These are phyloP conservation scores for Beauveria scarabaeidicola DNA, from an alignment of 2,329 filamentous ascomycete species.

Conservation along the genomic window DNA sequence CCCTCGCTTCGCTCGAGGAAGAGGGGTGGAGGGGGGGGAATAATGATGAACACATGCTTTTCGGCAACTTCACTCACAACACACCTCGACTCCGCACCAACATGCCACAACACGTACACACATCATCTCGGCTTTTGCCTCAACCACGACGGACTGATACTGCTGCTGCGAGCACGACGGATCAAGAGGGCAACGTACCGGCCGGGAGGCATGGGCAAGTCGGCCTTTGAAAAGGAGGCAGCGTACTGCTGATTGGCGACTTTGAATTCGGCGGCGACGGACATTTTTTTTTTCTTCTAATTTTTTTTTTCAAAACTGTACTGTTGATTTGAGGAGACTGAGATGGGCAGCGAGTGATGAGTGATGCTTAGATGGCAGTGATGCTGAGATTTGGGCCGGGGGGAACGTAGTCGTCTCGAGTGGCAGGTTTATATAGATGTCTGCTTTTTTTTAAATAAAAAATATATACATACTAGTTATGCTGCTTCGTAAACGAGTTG, in stretches of 20 bases:
- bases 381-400: too few relatives aligned
- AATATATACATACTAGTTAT: too few relatives aligned
- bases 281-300: background rate
- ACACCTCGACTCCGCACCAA: too few relatives aligned
- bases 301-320: background rate
- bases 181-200: constrained; percentile 31
- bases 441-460: too few relatives aligned
- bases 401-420: too few relatives aligned
- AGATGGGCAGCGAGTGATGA: too few relatives aligned
- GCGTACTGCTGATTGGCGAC: constrained; percentile 43
- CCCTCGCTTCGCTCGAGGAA: background rate
- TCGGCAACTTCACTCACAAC: too few relatives aligned
- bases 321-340: background rate
- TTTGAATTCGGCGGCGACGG: constrained; percentile 20
- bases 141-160: background rate
- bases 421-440: too few relatives aligned
- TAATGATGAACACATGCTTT: too few relatives aligned
- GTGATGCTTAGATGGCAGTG: too few relatives aligned
- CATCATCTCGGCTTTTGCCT: background rate
- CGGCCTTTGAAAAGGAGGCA: constrained; percentile 57
- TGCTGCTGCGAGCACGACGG: background rate
- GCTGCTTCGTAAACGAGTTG: too few relatives aligned
- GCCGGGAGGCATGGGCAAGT: constrained; percentile 55
- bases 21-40: background rate
- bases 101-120: too few relatives aligned